Evolutionary conservation across 345 rosid genomes (phyloP), one percentile per base, ranked within the genome.

Genomic region (Brassica rapa): DNA sequence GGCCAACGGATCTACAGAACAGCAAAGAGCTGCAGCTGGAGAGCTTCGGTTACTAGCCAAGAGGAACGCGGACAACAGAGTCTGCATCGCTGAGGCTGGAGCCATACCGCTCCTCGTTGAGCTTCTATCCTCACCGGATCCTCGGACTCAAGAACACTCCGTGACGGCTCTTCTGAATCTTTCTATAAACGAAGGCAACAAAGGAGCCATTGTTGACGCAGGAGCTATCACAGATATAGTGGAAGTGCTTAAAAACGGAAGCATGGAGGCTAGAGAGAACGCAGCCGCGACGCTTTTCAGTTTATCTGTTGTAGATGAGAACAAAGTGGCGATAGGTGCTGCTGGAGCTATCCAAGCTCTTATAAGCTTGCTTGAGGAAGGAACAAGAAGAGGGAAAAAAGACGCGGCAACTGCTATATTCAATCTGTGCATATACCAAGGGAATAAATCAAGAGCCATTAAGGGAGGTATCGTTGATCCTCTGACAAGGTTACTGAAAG

Each of bases 231-330:
- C 96, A 0, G 93, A 95, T 71, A 95, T 95, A 62, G 98, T 95
- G 11, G 93, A 88, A 60, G 99, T 95, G 67, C 81, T 95, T 41
- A 91, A 83, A 82, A 88, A 80, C 12, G 98, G 97, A 70, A 93
- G 99, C 87, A 93, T 93, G 96, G 97, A 93, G 80, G 99, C 99
- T 33, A 88, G 98, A 83, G 99, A 95, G 85, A 95, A 95, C 71
- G 99, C 98, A 14, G 99, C 98, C 0, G 98, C 98, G 7, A 93
- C 97, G 8, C 97, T 95, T 59, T 95, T 95, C 82, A 95, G 98
- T 82, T 85, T 93, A 79, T 95, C 99, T 5, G 97, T 95, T 56
- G 21, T 95, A n/a, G 99, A 95, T 70, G 98, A 93, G 79, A 95
- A 93, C 83, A 95, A 95, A 86, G 97, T 95, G 62, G 87, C 96